Base-by-base conservation (phyloP, 2,329 filamentous ascomycete species). In the Purpureocillium takamizusanense region DNA sequence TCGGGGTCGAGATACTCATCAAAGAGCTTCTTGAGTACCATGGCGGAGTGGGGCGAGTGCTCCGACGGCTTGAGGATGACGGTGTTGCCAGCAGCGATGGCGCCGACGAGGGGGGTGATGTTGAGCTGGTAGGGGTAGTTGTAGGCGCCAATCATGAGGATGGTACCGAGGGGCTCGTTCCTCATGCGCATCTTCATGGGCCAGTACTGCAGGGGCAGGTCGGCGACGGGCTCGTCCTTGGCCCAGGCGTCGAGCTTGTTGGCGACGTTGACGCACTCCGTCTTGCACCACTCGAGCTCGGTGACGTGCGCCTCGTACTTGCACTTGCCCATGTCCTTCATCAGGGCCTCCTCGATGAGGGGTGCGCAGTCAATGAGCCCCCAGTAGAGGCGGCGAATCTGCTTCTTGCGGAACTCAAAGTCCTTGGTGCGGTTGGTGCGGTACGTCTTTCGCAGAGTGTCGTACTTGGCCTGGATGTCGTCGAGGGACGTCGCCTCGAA, bases 371-470 rank as follows among this genome's bases (percentile, higher is more conserved):
- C 90, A 47, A 79, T 79, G 49, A 95, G 61, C 7, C 76, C 88
- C 92, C 92, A 97, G 70, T 95, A 97, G 40, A 97, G 80, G 72
- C 88, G 90, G 51, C 89, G 83, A 44, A 98, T 78, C 71, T 97
- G 92, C 39, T 78, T 72, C 46, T 89, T 70, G 46, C 92, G 81
- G 67, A 83, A 97, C 53, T 86, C 75, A 43, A 95, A 57, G 39
- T 86, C 74, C 56, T 87, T 87, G 32, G 89, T 95, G 65, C 82
- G 84, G 59, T 88, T 81, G 14, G 84, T 74, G 50, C 74, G 72
- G 64, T 86, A 97, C n/a, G 81, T 78, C 37, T 70, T 63, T 54
- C 80, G 80, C 32, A 83, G 65, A 7, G 66, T 72, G 40, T 74
- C 68, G 54, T 80, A 74, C 31, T 74, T 73, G 42, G 59, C 58